These are phyloP conservation scores for Immersiporthe knoxdaviesiana DNA, from an alignment of 2,329 filamentous ascomycete species.

Conservation along the genomic window DNA sequence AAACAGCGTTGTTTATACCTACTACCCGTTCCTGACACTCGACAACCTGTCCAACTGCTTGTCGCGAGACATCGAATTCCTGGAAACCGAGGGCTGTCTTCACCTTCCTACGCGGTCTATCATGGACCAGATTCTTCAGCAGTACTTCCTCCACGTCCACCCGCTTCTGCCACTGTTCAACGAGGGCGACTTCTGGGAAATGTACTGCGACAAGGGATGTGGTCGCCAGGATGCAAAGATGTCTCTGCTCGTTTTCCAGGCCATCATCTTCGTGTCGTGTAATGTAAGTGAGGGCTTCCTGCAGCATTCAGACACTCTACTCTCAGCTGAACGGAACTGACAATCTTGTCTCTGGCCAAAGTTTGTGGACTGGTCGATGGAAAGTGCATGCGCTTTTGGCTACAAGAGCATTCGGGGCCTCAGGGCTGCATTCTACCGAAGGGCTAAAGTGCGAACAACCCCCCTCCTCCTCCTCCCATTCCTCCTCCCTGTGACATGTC, in stretches of 20 bases:
- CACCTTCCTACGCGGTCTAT: slow-evolving; percentile 40
- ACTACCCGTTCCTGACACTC: slow-evolving; percentile 46
- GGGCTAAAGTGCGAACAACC: slow-evolving; percentile 41
- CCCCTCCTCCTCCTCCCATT: background rate
- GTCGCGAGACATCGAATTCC: slow-evolving; percentile 47
- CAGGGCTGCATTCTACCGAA: slow-evolving; percentile 47
- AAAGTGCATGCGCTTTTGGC: slow-evolving; percentile 38
- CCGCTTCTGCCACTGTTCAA: slow-evolving; percentile 45
- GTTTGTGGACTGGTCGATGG: slow-evolving; percentile 12
- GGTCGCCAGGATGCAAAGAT: slow-evolving; percentile 30
- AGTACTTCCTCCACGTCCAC: slow-evolving; percentile 48
- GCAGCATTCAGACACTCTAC: background rate
- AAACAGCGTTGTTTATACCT: slow-evolving; percentile 37
- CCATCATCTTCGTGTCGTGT: slow-evolving; percentile 49
- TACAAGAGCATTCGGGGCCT: slow-evolving; percentile 48
- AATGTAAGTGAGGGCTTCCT: slow-evolving; percentile 38
- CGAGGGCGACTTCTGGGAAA: slow-evolving; percentile 50
- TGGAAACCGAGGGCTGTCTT: slow-evolving; percentile 48
- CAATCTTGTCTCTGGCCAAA: background rate
- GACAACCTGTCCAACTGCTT: slow-evolving; percentile 41
- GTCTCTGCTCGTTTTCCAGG: slow-evolving; percentile 50
- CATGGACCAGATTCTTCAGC: slow-evolving; percentile 49
- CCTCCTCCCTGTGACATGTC: background rate
- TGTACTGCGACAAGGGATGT: slow-evolving; percentile 37
- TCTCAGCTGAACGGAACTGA: background rate